Evolutionary conservation across 2,329 filamentous ascomycete genomes (phyloP).

Genomic region (Xylaria sp.): DNA sequence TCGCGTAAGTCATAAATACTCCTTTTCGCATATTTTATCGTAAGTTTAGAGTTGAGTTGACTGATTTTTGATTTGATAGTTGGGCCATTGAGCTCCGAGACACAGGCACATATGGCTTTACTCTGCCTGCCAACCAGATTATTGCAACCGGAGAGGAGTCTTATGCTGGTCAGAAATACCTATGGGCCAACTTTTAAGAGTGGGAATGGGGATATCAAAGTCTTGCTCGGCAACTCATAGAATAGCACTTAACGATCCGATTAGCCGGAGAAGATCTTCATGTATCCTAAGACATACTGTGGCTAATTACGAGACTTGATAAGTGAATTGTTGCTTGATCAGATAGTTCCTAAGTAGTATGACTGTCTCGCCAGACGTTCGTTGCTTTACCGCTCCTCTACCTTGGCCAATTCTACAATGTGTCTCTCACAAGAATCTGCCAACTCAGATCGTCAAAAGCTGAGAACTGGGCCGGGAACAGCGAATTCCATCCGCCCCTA

Average conservation of each 20-base stretch:
- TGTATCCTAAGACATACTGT: not conserved
- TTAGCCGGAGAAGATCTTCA: not conserved
- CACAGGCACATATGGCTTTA: slow-evolving; percentile 46
- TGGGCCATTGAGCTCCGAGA: slow-evolving; percentile 50
- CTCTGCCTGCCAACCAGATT: slow-evolving; percentile 47
- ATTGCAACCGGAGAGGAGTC: slow-evolving; percentile 46
- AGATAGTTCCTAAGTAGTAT: not conserved
- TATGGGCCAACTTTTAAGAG: slow-evolving; percentile 42
- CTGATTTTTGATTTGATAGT: slow-evolving; percentile 25
- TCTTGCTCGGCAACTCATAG: not conserved
- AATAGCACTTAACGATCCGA: not conserved
- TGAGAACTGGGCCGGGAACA: not conserved
- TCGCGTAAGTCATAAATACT: slow-evolving; percentile 40
- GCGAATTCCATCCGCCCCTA: not conserved
- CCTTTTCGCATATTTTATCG: not conserved
- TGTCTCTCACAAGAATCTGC: not conserved
- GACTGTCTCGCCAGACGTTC: not conserved
- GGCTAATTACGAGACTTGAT: not conserved
- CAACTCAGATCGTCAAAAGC: not conserved
- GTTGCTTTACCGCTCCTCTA: not conserved
- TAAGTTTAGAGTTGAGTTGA: slow-evolving; percentile 18
- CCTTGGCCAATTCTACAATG: not conserved
- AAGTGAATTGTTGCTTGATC: not conserved
- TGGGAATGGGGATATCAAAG: not conserved
- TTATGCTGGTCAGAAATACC: slow-evolving; percentile 47